phyloP scores from a whole-genome alignment of 1,284 basidiomycete genomes.

The Cryptococcus maquisensis region DNA sequence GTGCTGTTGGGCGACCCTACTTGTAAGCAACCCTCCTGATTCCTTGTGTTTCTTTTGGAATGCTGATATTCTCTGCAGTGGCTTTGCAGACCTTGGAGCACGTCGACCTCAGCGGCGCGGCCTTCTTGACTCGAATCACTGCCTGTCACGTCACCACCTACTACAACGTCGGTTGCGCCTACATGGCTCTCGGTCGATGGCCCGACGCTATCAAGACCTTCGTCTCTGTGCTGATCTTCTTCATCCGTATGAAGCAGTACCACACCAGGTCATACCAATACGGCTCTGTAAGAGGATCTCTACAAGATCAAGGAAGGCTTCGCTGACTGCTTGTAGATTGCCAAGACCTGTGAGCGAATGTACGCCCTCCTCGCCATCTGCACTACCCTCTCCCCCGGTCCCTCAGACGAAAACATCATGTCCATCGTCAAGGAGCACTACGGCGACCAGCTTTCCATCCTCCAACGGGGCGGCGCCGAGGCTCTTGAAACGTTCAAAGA shows the following conservation, averaged over 20 bases:
- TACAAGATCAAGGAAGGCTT: too few species aligned
- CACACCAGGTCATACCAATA: slow-evolving; percentile 95
- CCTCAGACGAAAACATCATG: slow-evolving; percentile 90
- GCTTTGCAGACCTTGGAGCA: slow-evolving; percentile 94
- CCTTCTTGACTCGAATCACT: slow-evolving; percentile 83
- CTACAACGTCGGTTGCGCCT: slow-evolving; percentile 74
- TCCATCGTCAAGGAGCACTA: slow-evolving; percentile 90
- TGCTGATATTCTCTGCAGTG: slow-evolving; percentile 51
- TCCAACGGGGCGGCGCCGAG: slow-evolving; percentile 64
- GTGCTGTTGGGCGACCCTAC: slow-evolving; percentile 93
- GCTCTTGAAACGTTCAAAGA: slow-evolving; percentile 84
- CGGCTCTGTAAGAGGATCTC: slow-evolving; percentile 64
- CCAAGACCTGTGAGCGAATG: slow-evolving; percentile 96
- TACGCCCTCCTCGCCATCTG: slow-evolving; percentile 92
- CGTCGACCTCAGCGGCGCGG: slow-evolving; percentile 76
- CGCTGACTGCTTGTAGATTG: slow-evolving; percentile 62
- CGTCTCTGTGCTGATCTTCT: slow-evolving; percentile 87
- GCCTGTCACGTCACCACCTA: slow-evolving; percentile 73
- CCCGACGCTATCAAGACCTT: slow-evolving; percentile 92
- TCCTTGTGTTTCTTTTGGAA: not conserved
- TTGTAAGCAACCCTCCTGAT: slow-evolving; percentile 22
- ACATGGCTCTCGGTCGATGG: slow-evolving; percentile 89
- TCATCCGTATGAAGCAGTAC: slow-evolving; percentile 87
- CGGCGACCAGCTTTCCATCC: slow-evolving; percentile 81
- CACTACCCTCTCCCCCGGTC: slow-evolving; percentile 81